Base-by-base conservation (phyloP, 169 alveolate species). In the Plasmodium adleri region DNA sequence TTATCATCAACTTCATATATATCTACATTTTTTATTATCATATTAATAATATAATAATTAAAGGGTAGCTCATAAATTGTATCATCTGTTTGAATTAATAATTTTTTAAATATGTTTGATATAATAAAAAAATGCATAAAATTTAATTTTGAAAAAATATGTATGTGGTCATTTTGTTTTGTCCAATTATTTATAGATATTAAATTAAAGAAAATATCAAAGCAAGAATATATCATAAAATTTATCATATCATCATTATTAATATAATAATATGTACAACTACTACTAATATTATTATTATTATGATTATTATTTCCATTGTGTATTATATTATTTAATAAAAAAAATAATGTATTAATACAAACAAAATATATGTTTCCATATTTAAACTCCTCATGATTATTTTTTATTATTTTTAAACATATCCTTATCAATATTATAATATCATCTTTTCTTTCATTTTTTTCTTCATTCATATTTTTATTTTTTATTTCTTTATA, bases 71-170 rank as follows among this genome's bases (percentile, higher is more conserved):
- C 6, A 32, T 32, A 32, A 4, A 32, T 32, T 0, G 8, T 32
- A 32, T 32, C 6, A 32, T 32, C 8, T 4, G 6, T 5, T 4
- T 32, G 45, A 32, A 32, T 32, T 32, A 7, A 32, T 32, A 32
- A 54, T 43, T 47, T 50, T 54, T 56, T 47, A 64, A 76, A 76
- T 22, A 26, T 64, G n/a, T 68, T 76, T 24, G 89, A 76, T 28
- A 68, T 13, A 52, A 76, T 64, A 76, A 76, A 76, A 63, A 76
- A 52, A 64, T 28, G 63, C 10, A 76, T 64, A 20, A 64, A 76
- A 76, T 76, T 76, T 56, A 76, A 63, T 76, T 76, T 76, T 76
- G 78, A 74, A 64, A 76, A 76, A 64, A 76, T 45, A 28, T 76
- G 64, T 47, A 76, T 64, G 68, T 66, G 56, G 26, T 24, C 52